Base-by-base conservation (phyloP, 768 basidiomycete genomes). In the Lactarius indigo region DNA sequence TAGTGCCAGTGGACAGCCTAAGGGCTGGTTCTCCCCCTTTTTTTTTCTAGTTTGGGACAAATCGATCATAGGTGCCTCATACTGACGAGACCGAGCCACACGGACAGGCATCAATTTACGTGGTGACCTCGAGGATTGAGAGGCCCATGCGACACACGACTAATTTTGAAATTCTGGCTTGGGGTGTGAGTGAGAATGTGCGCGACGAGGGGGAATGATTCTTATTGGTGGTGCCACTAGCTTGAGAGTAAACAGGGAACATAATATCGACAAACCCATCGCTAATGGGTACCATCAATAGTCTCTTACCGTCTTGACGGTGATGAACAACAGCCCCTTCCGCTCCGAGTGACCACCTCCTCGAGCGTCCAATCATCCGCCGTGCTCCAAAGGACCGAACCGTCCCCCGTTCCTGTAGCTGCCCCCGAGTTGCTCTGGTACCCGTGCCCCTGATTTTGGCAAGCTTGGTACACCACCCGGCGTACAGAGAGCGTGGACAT, bases 291-390 rank as follows among this genome's bases (percentile, higher is more conserved):
- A 50, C 47, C 3, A 50, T 50, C 20, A 50, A 50, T n/a, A 28
- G 2, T 18, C 42, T 42, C 28, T 39, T 42, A 68, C 30, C 30
- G 50, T 65, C 69, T 83, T 82, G 63, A 91, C 78, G 8, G 87
- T 85, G 63, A 95, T 80, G 76, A 98, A 97, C 73, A 93, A 78
- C 76, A 97, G 76, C 0, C 96, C 96, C 64, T 88, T 82, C 79
- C 89, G 31, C n/a, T n/a, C n/a, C n/a, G n/a, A n/a, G n/a, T n/a
- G n/a, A n/a, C n/a, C n/a, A n/a, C n/a, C n/a, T n/a, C n/a, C n/a
- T n/a, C n/a, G n/a, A n/a, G 88, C 47, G 92, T 88, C 70, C 86
- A 79, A 77, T 98, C 93, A 71, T 98, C 91, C 42, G 82, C 82
- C 7, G 82, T 81, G 62, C 86, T 88, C 96, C 95, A 98, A 78